phyloP scores from a whole-genome alignment of 345 rosid genomes.

The Ricinus communis region DNA sequence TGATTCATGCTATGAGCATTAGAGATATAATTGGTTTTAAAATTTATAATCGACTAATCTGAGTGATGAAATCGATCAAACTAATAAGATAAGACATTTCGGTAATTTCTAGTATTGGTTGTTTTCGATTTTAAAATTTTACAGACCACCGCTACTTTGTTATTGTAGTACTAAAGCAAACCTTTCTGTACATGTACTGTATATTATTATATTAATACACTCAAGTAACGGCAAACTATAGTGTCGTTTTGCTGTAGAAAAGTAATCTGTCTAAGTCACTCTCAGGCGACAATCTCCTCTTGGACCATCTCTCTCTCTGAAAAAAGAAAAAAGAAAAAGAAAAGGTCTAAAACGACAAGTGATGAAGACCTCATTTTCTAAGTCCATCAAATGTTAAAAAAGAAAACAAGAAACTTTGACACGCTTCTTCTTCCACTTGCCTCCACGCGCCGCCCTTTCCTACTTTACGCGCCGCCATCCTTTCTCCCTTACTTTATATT shows the following conservation, averaged over 20 bases:
- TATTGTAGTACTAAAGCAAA: too few relatives aligned
- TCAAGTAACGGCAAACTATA: not conserved
- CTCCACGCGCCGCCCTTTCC: constrained; percentile 9
- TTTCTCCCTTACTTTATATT: not conserved
- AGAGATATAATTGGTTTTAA: too few relatives aligned
- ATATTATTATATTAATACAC: not conserved
- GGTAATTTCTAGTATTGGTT: too few relatives aligned
- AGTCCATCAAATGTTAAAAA: not conserved
- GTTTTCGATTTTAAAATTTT: too few relatives aligned
- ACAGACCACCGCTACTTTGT: too few relatives aligned
- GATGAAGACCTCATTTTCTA: not conserved
- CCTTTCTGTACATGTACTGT: not conserved
- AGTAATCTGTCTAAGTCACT: not conserved
- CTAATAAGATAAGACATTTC: too few relatives aligned
- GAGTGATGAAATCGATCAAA: too few relatives aligned
- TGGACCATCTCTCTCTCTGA: not conserved
- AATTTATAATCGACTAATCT: too few relatives aligned
- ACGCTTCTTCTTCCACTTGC: not conserved
- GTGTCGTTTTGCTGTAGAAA: constrained; percentile 2
- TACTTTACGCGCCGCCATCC: constrained; percentile 7
- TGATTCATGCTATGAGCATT: too few relatives aligned
- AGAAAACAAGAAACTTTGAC: not conserved
- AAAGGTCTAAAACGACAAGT: not conserved
- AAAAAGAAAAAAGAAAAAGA: not conserved
- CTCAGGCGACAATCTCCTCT: constrained; percentile 12